These are phyloP conservation scores for Takashimella koratensis DNA, from an alignment of 1,284 basidiomycete genomes.

Conservation along the genomic window DNA sequence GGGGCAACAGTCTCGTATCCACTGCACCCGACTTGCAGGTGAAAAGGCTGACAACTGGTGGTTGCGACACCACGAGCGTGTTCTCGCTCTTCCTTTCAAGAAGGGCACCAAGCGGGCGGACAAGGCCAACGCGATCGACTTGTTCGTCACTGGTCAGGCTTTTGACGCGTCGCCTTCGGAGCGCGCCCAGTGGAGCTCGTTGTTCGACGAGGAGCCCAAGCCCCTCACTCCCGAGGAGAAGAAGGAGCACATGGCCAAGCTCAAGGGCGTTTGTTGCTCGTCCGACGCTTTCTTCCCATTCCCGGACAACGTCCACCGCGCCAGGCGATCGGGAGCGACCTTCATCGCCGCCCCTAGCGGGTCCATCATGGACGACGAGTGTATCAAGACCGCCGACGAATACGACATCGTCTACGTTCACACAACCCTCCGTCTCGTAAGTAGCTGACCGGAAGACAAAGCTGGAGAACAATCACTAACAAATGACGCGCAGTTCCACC, in stretches of 20 bases:
- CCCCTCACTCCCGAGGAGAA: conserved; percentile 70
- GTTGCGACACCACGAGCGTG: conserved; percentile 93
- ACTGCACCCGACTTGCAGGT: conserved; percentile 97
- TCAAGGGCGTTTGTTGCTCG: conserved; percentile 84
- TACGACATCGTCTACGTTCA: conserved; percentile 83
- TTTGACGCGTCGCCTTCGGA: conserved; percentile 75
- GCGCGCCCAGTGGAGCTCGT: conserved; percentile 82
- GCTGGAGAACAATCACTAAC: too few species aligned
- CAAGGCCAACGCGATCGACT: conserved; percentile 96
- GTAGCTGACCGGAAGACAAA: conserved; percentile 15
- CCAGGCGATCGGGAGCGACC: conserved; percentile 81
- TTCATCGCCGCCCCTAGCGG: conserved; percentile 94
- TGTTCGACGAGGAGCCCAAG: conserved; percentile 73
- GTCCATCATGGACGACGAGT: conserved; percentile 94
- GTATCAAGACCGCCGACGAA: conserved; percentile 91
- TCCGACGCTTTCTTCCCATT: conserved; percentile 99
- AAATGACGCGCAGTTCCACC: conserved; percentile 10
- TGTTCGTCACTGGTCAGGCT: conserved; percentile 87
- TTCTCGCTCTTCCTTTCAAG: conserved; percentile 69
- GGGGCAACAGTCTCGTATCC: conserved; percentile 97
- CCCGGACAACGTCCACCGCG: conserved; percentile 95
- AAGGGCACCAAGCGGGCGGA: conserved; percentile 96
- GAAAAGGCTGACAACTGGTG: conserved; percentile 99
- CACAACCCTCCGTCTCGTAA: conserved; percentile 59
- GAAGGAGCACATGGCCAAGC: conserved; percentile 63